phyloP scores from a whole-genome alignment of 2,329 filamentous ascomycete species.

The Endothia cerciana region DNA sequence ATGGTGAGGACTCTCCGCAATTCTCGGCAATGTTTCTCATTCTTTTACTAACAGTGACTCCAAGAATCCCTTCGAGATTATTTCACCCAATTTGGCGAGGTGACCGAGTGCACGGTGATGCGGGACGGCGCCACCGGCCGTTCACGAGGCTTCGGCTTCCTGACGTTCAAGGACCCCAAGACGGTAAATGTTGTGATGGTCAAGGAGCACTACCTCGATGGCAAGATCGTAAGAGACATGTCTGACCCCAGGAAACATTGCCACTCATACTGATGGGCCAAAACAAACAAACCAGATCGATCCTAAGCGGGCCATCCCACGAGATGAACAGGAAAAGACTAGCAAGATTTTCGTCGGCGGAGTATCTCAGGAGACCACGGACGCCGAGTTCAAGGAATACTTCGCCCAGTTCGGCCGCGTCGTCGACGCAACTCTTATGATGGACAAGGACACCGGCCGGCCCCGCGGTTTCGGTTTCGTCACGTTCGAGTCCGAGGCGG shows the following conservation, averaged over 20 bases:
- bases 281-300: constrained; percentile 81
- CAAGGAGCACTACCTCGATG: constrained; percentile 96
- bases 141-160: constrained; percentile 93
- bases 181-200: constrained; percentile 99
- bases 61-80: constrained; percentile 95
- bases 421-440: constrained; percentile 97
- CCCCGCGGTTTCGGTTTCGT: constrained; percentile 97
- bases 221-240: constrained; percentile 81
- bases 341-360: constrained; percentile 99
- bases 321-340: constrained; percentile 97
- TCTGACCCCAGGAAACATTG: neutral
- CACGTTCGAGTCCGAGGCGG: constrained; percentile 94
- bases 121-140: constrained; percentile 90
- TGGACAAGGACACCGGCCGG: constrained; percentile 98
- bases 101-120: constrained; percentile 99
- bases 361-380: constrained; percentile 95
- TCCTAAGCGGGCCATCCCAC: constrained; percentile 93
- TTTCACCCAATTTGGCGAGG: constrained; percentile 96
- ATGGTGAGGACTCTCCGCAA: constrained; percentile 67
- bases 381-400: constrained; percentile 94
- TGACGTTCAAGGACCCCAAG: constrained; percentile 97
- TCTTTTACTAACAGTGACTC: neutral
- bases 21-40: neutral
- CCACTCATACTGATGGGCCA: constrained; percentile 14
- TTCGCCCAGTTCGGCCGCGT: constrained; percentile 97